A percentile compares a stretch with the other conserved stretches of the same genome.
Conservation (phyloP, 306 rosid species). For the Mimosa bimucronata region DNA sequence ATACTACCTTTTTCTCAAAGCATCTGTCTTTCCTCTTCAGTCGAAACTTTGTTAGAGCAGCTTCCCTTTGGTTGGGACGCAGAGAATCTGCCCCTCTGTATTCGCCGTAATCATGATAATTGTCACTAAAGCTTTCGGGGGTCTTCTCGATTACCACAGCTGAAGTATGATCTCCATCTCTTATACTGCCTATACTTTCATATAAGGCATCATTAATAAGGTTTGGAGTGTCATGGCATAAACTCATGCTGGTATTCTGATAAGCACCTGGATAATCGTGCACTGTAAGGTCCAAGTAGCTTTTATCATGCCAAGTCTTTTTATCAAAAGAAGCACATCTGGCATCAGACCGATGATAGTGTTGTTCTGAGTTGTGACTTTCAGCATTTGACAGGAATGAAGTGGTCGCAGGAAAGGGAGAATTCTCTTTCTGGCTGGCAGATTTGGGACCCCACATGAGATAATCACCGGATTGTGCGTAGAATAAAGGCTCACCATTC, state of each 20-base stretch:
- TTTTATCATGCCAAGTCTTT: conserved; percentile 35
- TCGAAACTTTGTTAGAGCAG: conserved; percentile 68
- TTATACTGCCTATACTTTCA: conserved; percentile 52
- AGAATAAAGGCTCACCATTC: conserved; percentile 44
- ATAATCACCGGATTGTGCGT: conserved; percentile 40
- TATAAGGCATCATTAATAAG: conserved; percentile 26
- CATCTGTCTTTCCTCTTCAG: conserved; percentile 74
- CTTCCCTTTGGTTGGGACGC: conserved; percentile 67
- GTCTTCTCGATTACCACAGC: conserved; percentile 35
- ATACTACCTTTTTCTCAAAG: conserved; percentile 72
- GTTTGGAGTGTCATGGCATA: conserved; percentile 43
- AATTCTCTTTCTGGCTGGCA: conserved; percentile 42
- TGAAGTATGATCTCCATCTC: conserved; percentile 52
- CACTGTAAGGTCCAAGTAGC: conserved; percentile 34
- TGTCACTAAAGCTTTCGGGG: conserved; percentile 40
- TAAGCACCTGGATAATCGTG: conserved; percentile 51
- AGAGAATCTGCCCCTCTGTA: conserved; percentile 44
- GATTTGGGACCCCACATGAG: conserved; percentile 40
- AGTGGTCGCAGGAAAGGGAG: conserved; percentile 45
- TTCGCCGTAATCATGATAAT: conserved; percentile 38
- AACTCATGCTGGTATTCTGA: conserved; percentile 41
- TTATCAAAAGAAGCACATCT: conserved; percentile 37
- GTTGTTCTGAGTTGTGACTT: conserved; percentile 46
- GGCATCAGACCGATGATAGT: conserved; percentile 37
- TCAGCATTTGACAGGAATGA: conserved; percentile 45